Evolutionary conservation across 164 flowering plant species (phyloP), one percentile per base, ranked within the genome.

Genomic region (Vitis rupestris): DNA sequence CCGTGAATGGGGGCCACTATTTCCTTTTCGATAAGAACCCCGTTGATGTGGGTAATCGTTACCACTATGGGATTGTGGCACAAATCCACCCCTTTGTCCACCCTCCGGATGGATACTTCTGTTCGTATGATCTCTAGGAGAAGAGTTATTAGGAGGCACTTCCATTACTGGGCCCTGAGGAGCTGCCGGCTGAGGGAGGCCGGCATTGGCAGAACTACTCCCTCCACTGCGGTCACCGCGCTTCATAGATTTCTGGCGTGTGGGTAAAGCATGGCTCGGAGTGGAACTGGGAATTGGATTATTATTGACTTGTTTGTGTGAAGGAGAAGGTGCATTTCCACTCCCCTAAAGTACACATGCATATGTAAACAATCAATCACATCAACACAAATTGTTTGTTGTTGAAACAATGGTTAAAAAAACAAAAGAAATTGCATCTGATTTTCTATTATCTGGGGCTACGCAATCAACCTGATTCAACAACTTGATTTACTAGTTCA

Each of bases 1-100:
- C 31, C 90, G 90, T 0, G 72, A 74, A 68, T 86, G 87, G 3
- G 80, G 65, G 1, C 91, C 88, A 16, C 85, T 76, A 70, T 65
- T 80, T 3, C 87, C 86, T 69, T 88, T 83, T 70, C 90, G 79
- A 61, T 56, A 79, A 2, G 88, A 68, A 74, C 76, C 82, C 1
- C 83, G 83, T 4, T 76, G 93, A 10, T 73, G 87, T 37, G 83
- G 84, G 59, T 83, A 84, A 59, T 82, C 88, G 66, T 75, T 83
- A 31, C 80, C 82, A 56, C 63, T 31, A 63, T 80, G 84, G 53
- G 82, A 66, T 27, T 82, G 88, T 16, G 82, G 69, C 17, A 44
- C 78, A 52, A 68, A 59, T 57, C 81, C 83, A 58, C 75, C 83
- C 70, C 79, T 80, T 10, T 75, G 80, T 67, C 81, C 79, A 65